Base-by-base conservation (phyloP, 2,329 filamentous ascomycete species). In the Diaporthe sp. region DNA sequence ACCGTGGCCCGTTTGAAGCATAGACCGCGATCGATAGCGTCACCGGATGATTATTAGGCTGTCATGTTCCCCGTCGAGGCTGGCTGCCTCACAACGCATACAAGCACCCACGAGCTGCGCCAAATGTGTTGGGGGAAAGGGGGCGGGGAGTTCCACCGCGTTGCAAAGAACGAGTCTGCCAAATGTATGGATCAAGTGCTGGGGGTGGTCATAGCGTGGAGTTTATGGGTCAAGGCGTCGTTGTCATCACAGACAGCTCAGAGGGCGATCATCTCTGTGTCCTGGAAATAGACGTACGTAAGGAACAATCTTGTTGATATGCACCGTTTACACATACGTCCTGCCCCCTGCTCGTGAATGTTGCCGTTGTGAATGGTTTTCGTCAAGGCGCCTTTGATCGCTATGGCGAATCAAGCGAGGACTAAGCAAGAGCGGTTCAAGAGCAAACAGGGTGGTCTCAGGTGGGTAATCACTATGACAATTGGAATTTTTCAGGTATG, bases 151-250 rank as follows among this genome's bases (percentile, higher is more conserved):
- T 55, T 25, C n/a, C 31, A 28, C 4, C n/a, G 65, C 65, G 25
- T 34, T 39, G 8, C n/a, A 28, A 28, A 28, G n/a, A 42, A 17
- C n/a, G 15, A 55, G 9, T 31, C 34, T 53, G 34, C 25, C 22
- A 37, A 22, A 17, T 39, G n/a, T 68, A 17, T 53, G 47, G 49
- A 42, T 55, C 15, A 31, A 31, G 47, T 20, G 49, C 65, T 31
- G 17, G 4, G 42, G 37, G 34, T 34, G 34, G 65, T 70, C 65
- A 73, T 65, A 73, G 71, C 71, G 58, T 47, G 71, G 71, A 65
- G 71, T 73, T 73, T 47, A 25, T 17, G 58, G 71, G 47, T 37
- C 34, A 53, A 60, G 53, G 42, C 42, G 58, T 51, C 28, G n/a
- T 47, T 12, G 37, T 37, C 47, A 57, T 37, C 47, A 65, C 9